Evolutionary conservation across 495 filamentous ascomycete species (phyloP).

Genomic region (Penicilliopsis zonata): DNA sequence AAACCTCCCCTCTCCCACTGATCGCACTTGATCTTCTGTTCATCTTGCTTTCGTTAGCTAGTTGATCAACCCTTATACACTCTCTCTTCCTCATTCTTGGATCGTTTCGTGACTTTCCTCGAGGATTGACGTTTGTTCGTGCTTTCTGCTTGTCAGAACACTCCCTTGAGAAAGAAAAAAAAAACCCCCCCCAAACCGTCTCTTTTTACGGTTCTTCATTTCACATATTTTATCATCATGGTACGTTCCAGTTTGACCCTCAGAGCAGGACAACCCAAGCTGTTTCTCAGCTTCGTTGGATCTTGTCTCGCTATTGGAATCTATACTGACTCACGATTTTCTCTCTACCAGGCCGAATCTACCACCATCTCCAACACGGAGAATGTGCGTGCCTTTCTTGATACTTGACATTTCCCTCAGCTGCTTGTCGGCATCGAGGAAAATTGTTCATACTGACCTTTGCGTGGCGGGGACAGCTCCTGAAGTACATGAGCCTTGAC

Average conservation of each 20-base stretch:
- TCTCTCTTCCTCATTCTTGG: neutral
- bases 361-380: conserved; percentile 57
- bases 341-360: conserved; percentile 28
- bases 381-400: conserved; percentile 44
- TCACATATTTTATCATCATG: conserved; percentile 20
- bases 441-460: conserved; percentile 30
- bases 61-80: too few relatives aligned
- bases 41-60: neutral
- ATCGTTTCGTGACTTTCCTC: conserved; percentile 1
- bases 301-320: neutral
- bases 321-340: conserved; percentile 4
- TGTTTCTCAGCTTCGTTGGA: too few relatives aligned
- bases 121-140: neutral
- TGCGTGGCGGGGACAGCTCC: conserved; percentile 45
- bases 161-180: neutral
- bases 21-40: neutral
- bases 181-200: neutral
- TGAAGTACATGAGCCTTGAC: conserved; percentile 83
- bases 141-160: neutral
- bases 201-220: neutral
- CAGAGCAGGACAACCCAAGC: too few relatives aligned
- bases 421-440: conserved; percentile 18
- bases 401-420: conserved; percentile 20
- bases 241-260: conserved; percentile 14
- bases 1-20: neutral